These are phyloP conservation scores for Lachnellula subtilissima DNA, from an alignment of 2,329 filamentous ascomycete species.

Conservation along the genomic window DNA sequence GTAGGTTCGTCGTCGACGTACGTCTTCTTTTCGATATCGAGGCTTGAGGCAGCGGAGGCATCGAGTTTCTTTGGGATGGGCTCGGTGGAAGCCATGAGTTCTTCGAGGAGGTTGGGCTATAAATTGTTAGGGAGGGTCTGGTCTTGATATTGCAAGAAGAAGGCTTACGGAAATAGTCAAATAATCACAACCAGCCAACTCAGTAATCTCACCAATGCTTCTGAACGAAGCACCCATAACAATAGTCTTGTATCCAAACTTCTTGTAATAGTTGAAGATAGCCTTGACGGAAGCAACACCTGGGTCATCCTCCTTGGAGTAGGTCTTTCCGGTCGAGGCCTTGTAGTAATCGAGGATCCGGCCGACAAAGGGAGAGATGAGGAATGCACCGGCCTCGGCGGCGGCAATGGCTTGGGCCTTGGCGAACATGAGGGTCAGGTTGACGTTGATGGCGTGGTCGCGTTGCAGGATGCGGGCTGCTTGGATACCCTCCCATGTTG, in stretches of 20 bases:
- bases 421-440: conserved; percentile 99
- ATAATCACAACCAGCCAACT: conserved; percentile 98
- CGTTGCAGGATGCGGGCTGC: conserved; percentile 94
- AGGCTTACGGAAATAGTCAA: conserved; percentile 84
- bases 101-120: conserved; percentile 87
- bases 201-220: conserved; percentile 92
- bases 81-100: conserved; percentile 79
- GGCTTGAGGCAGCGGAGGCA: conserved; percentile 55
- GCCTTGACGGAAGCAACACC: conserved; percentile 88
- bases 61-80: conserved; percentile 91
- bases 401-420: conserved; percentile 89
- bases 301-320: conserved; percentile 83
- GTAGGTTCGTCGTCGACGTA: conserved; percentile 85
- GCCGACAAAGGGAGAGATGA: conserved; percentile 98
- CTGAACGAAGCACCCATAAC: conserved; percentile 99
- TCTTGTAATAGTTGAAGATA: conserved; percentile 99
- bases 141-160: background rate
- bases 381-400: conserved; percentile 90
- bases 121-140: conserved; percentile 3
- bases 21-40: conserved; percentile 79
- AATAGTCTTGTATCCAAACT: conserved; percentile 97
- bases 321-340: conserved; percentile 90
- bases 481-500: conserved; percentile 99
- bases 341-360: conserved; percentile 99
- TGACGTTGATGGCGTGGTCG: conserved; percentile 95